Evolutionary conservation across 2,329 filamentous ascomycete species (phyloP).

Genomic region (Amauroascus verrucosus): DNA sequence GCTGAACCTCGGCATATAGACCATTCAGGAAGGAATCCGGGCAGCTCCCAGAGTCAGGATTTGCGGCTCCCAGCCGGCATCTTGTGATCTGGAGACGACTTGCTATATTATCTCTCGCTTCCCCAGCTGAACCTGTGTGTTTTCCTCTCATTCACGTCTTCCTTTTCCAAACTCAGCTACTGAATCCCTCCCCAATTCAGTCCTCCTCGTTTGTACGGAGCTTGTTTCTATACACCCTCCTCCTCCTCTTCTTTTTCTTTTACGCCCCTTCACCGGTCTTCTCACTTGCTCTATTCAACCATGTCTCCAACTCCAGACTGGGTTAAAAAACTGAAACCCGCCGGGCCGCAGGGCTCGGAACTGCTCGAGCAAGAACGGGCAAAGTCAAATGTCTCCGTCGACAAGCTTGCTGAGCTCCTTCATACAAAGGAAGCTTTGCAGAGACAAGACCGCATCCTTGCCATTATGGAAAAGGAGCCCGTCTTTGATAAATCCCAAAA

Average conservation of each 20-base stretch:
- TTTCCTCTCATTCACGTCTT: background rate
- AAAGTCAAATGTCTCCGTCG: conserved; percentile 56
- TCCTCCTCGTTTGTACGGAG: no score
- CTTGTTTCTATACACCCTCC: no score
- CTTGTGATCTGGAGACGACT: background rate
- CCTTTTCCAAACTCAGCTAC: background rate
- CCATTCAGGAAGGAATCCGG: background rate
- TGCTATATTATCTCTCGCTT: conserved; percentile 1
- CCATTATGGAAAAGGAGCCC: conserved; percentile 55
- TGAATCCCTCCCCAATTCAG: no score
- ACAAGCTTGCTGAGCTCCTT: conserved; percentile 57
- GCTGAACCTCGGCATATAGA: conserved; percentile 4
- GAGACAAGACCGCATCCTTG: conserved; percentile 50
- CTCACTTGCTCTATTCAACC: background rate
- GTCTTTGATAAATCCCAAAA: conserved; percentile 71
- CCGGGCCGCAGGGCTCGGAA: conserved; percentile 58
- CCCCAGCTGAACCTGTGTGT: background rate
- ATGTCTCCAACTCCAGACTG: conserved; percentile 47
- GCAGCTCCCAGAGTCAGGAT: background rate
- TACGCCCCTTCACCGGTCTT: background rate
- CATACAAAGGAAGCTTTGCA: conserved; percentile 57
- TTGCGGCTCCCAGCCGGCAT: background rate
- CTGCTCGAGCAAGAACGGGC: conserved; percentile 59
- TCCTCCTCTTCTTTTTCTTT: background rate
- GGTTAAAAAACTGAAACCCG: conserved; percentile 57